Evolutionary conservation across 2,329 filamentous ascomycete genomes (phyloP).

Genomic region (Periconia sp.): DNA sequence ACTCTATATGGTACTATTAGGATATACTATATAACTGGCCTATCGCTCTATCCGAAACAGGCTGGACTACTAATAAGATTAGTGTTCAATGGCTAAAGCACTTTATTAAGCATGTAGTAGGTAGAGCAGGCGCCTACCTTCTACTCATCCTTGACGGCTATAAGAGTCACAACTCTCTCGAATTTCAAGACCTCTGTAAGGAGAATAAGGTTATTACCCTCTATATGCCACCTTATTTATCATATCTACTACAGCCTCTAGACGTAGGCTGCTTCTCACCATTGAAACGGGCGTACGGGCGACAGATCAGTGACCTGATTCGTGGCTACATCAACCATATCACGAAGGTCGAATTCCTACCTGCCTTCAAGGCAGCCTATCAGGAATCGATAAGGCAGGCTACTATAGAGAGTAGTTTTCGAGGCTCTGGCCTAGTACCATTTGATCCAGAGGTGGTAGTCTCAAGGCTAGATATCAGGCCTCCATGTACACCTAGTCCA

Average conservation of each 20-base stretch:
- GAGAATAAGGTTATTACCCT: conserved; percentile 46
- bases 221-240: conserved; percentile 43
- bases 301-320: conserved; percentile 32
- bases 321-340: conserved; percentile 33
- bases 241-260: conserved; percentile 46
- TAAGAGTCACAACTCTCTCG: conserved; percentile 35
- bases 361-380: conserved; percentile 9
- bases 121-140: conserved; percentile 30
- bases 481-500: conserved; percentile 10
- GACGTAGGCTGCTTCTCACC: conserved; percentile 45
- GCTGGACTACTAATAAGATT: conserved; percentile 43
- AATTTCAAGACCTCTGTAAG: conserved; percentile 44
- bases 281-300: conserved; percentile 38
- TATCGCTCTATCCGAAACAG: conserved; percentile 22
- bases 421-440: conserved; percentile 8
- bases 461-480: conserved; percentile 8
- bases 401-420: conserved; percentile 8
- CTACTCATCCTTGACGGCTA: conserved; percentile 23
- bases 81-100: conserved; percentile 41
- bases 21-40: conserved; percentile 16
- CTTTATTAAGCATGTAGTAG: conserved; percentile 39
- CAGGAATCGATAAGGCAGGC: conserved; percentile 7
- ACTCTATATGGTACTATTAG: conserved; percentile 14
- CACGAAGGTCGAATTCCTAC: conserved; percentile 6
- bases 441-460: conserved; percentile 6